phyloP scores from a whole-genome alignment of 805 yeast species.

The Barnettozyma pratensis region DNA sequence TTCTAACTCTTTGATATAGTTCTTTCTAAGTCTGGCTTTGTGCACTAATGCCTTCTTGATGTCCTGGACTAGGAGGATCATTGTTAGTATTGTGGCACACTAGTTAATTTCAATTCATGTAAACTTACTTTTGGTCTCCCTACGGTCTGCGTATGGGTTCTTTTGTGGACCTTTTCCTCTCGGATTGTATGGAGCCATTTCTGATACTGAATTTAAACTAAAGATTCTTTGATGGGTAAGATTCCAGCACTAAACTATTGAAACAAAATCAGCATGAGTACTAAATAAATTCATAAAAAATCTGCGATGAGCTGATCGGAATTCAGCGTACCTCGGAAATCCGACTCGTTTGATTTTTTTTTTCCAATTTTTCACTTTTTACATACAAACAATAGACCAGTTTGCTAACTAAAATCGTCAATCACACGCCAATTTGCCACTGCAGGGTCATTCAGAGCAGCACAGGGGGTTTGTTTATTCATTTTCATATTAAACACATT shows the following conservation, averaged over 20 bases:
- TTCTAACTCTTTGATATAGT: constrained; percentile 73
- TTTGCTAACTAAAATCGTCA: neutral
- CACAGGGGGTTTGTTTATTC: neutral
- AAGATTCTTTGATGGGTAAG: neutral
- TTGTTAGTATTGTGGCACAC: constrained; percentile 15
- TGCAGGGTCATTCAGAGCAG: neutral
- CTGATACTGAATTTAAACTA: neutral
- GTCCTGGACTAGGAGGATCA: constrained; percentile 41
- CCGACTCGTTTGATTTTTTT: constrained; percentile 2
- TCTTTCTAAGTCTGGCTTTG: constrained; percentile 74
- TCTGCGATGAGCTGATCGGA: constrained; percentile 9
- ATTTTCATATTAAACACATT: no score
- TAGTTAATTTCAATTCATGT: neutral
- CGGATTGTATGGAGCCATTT: constrained; percentile 6
- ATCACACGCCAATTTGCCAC: neutral
- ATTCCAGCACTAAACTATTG: no score
- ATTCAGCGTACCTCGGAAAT: neutral
- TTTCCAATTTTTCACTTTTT: constrained; percentile 3
- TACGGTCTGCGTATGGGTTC: constrained; percentile 22
- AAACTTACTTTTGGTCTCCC: constrained; percentile 20
- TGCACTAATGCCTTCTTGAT: constrained; percentile 75
- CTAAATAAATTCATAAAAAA: neutral
- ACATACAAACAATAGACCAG: no score
- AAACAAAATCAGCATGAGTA: no score
- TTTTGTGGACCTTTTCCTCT: constrained; percentile 8